These are phyloP conservation scores for Alternaria sp. DNA, from an alignment of 2,329 filamentous ascomycete genomes.

Conservation along the genomic window DNA sequence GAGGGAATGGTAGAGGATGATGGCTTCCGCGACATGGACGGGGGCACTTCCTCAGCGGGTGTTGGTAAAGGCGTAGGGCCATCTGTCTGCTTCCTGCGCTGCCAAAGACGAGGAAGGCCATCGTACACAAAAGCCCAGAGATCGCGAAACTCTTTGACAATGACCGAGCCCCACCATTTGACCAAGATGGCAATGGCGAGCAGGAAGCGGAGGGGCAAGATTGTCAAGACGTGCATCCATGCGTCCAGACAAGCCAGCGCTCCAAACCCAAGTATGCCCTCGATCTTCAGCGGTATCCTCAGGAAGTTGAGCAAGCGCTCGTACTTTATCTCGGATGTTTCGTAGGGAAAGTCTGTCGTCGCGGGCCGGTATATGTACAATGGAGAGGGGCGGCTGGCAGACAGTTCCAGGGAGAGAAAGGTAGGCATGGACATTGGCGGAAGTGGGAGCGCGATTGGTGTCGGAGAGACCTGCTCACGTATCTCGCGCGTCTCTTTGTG, in stretches of 20 bases:
- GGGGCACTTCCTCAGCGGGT: conserved; percentile 37
- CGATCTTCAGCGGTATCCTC: conserved; percentile 78
- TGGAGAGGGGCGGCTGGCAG: conserved; percentile 65
- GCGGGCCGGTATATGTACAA: conserved; percentile 67
- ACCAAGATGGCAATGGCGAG: conserved; percentile 78
- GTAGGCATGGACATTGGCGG: conserved; percentile 69
- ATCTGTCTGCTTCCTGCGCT: conserved; percentile 58
- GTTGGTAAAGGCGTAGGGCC: conserved; percentile 33
- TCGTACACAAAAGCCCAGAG: conserved; percentile 78
- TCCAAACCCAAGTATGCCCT: conserved; percentile 86
- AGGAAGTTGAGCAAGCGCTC: conserved; percentile 91
- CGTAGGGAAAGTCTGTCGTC: conserved; percentile 74
- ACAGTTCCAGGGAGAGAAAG: conserved; percentile 70
- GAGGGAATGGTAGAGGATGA: conserved; percentile 28
- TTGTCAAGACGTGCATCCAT: conserved; percentile 96
- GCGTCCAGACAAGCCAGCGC: conserved; percentile 90
- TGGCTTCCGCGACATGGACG: conserved; percentile 32
- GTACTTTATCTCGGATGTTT: conserved; percentile 90
- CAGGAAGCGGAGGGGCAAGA: conserved; percentile 85
- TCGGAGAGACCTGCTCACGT: conserved; percentile 48
- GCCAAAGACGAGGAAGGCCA: conserved; percentile 81
- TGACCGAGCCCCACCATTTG: conserved; percentile 77
- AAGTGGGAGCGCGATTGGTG: conserved; percentile 59
- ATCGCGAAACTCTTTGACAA: conserved; percentile 74
- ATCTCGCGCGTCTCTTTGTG: conserved; percentile 31